Evolutionary conservation across 495 filamentous ascomycete species (phyloP).

Genomic region (Cryomyces minteri): DNA sequence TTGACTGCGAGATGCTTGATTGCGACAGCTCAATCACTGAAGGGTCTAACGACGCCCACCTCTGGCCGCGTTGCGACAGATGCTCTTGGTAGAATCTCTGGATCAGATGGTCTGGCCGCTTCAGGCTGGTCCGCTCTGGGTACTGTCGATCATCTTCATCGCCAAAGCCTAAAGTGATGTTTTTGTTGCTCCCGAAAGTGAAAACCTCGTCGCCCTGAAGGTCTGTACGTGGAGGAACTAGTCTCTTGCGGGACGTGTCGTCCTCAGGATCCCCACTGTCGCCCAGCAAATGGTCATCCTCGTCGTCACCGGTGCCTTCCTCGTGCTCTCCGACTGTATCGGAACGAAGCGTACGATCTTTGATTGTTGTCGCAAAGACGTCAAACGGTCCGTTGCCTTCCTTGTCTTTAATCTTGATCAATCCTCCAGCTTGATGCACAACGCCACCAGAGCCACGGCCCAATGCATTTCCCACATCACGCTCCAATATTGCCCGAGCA

Average conservation of each 20-base stretch:
- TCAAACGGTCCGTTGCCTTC: conserved; percentile 93
- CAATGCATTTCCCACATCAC: conserved; percentile 48
- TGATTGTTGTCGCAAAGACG: conserved; percentile 69
- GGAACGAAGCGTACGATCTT: conserved; percentile 23
- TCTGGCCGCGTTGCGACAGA: conserved; percentile 11
- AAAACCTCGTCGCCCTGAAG: conserved; percentile 69
- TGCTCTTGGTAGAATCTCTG: conserved; percentile 36
- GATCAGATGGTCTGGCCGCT: conserved; percentile 66
- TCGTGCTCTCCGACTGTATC: conserved; percentile 2
- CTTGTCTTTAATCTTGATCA: conserved; percentile 90
- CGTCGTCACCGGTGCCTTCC: conserved; percentile 19
- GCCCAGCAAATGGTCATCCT: conserved; percentile 7
- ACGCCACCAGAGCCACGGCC: conserved; percentile 30
- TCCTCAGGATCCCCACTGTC: conserved; percentile 14
- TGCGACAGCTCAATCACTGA: conserved; percentile 6
- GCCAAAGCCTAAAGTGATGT: conserved; percentile 76
- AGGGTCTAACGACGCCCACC: conserved; percentile 10
- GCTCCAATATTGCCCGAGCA: conserved; percentile 58
- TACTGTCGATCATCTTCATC: conserved; percentile 88
- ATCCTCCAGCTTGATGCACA: conserved; percentile 27
- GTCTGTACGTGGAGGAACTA: conserved; percentile 11
- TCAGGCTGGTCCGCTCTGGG: conserved; percentile 62
- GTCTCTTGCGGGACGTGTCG: conserved; percentile 1
- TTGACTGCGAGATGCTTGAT: conserved; percentile 13
- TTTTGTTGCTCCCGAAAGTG: conserved; percentile 89